Base-by-base conservation (phyloP, 108 stramenopile species). In the Nannochloropsis gaditana region DNA sequence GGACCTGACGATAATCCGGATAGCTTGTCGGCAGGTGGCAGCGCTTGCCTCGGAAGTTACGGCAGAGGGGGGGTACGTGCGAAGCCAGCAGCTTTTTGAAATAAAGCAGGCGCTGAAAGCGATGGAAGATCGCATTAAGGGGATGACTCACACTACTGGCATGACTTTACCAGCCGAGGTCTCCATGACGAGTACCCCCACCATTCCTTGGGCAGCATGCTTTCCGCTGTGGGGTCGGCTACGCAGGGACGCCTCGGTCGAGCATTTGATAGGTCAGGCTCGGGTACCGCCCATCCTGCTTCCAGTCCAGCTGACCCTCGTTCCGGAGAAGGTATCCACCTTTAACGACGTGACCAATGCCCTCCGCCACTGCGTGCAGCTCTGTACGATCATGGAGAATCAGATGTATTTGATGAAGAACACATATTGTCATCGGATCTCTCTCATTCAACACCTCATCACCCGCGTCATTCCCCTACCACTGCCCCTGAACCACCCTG, bases 381-480 rank as follows among this genome's bases (percentile, higher is more conserved):
- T 96, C 2, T 98, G 97, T 86, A 96, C 94, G 85, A 86, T 99
- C 82, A 89, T 99, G 79, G 92, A 97, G 0, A 97, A 99, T 82
- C 98, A 99, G 91, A 88, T 96, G 79, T 91, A 93, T 17, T 88
- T 97, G 84, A 93, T 99, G 80, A 97, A 97, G 92, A 97, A 98
- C 88, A 94, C 97, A 4, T 94, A 96, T 11, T 95, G 96, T 44
- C 94, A 98, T 87, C 95, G 96, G 19, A 94, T 95, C 21, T 95
- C 96, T 44, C 96, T 97, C 31, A 93, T 97, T 10, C 95, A 97
- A 87, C 94, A 99, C 90, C 95, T 97, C 5, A 87, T 98, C 85
- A 96, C 96, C 5, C 90, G 94, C 10, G 94, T 96, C 81, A 90
- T 99, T 5, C 98, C 98, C 19, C 93, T 98, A 92, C 97, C 98